Conservation (phyloP, 805 yeast genomes). For the Saccharomycopsis sp. region DNA sequence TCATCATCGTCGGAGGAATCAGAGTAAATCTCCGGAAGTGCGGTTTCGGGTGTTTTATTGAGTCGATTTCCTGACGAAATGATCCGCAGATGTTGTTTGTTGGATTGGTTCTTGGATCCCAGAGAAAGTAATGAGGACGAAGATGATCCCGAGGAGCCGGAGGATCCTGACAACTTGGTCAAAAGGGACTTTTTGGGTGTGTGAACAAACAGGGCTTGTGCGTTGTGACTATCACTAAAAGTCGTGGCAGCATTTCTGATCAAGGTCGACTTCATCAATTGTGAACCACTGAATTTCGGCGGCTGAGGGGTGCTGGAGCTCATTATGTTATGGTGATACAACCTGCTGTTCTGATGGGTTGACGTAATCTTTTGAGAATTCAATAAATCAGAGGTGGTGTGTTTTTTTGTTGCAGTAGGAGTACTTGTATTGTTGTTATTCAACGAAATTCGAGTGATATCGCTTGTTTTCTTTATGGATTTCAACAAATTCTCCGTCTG, state of each 20-base stretch:
- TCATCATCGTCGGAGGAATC: constrained; percentile 49
- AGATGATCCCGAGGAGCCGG: background rate
- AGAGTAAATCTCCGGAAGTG: constrained; percentile 39
- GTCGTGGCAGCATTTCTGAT: constrained; percentile 15
- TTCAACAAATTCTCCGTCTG: constrained; percentile 7
- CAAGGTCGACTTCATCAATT: constrained; percentile 19
- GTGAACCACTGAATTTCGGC: constrained; percentile 16
- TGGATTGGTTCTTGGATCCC: too few species aligned
- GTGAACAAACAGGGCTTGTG: too few species aligned
- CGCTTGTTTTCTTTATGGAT: constrained; percentile 17
- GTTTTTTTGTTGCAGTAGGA: too few species aligned
- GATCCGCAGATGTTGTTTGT: background rate
- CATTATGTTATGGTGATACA: constrained; percentile 13
- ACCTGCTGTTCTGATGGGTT: too few species aligned
- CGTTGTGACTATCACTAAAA: too few species aligned
- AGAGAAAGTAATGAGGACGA: too few species aligned
- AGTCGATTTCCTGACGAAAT: background rate
- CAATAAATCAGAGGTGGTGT: too few species aligned
- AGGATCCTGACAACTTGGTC: background rate
- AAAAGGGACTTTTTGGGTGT: background rate
- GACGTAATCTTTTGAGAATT: too few species aligned
- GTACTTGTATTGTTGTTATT: background rate
- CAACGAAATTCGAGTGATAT: constrained; percentile 17
- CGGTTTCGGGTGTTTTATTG: constrained; percentile 19
- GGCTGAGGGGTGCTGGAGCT: too few species aligned